These are phyloP conservation scores for Phytopythium boreale DNA, from an alignment of 352 stramenopile species.

Conservation along the genomic window DNA sequence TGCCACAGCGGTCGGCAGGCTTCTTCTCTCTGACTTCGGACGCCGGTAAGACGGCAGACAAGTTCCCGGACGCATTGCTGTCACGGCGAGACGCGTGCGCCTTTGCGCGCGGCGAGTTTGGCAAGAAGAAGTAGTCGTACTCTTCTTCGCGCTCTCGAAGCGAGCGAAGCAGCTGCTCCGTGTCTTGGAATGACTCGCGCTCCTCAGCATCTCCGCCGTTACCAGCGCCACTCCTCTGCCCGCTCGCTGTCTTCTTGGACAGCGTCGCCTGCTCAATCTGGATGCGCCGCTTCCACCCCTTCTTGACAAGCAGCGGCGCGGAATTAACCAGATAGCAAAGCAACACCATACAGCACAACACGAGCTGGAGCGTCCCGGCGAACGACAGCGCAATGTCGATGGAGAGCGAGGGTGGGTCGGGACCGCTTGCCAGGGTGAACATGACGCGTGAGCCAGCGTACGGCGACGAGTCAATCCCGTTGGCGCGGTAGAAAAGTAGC, in stretches of 20 bases:
- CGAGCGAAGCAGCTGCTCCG: constrained; percentile 52
- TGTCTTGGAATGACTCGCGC: constrained; percentile 60
- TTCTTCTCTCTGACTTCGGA: background rate
- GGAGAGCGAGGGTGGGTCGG: constrained; percentile 18
- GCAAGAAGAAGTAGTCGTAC: constrained; percentile 62
- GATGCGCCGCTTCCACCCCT: constrained; percentile 62
- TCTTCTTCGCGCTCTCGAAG: constrained; percentile 58
- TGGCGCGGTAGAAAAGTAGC: constrained; percentile 55
- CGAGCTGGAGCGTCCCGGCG: constrained; percentile 48
- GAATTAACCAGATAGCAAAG: constrained; percentile 68
- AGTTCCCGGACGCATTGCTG: constrained; percentile 1
- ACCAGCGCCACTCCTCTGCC: constrained; percentile 13
- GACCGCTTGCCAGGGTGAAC: constrained; percentile 21
- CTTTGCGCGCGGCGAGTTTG: constrained; percentile 7
- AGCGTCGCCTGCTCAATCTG: constrained; percentile 29
- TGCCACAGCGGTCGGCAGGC: background rate
- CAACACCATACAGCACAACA: constrained; percentile 44
- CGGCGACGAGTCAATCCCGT: constrained; percentile 45
- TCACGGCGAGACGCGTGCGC: background rate
- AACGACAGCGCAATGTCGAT: constrained; percentile 40
- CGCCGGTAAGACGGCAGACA: constrained; percentile 1
- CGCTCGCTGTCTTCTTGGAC: constrained; percentile 42
- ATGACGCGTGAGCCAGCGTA: constrained; percentile 41
- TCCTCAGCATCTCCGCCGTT: constrained; percentile 23
- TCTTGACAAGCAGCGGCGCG: constrained; percentile 62